Conservation (phyloP, 164 flowering plant genomes). For the Tetracentron sinense region DNA sequence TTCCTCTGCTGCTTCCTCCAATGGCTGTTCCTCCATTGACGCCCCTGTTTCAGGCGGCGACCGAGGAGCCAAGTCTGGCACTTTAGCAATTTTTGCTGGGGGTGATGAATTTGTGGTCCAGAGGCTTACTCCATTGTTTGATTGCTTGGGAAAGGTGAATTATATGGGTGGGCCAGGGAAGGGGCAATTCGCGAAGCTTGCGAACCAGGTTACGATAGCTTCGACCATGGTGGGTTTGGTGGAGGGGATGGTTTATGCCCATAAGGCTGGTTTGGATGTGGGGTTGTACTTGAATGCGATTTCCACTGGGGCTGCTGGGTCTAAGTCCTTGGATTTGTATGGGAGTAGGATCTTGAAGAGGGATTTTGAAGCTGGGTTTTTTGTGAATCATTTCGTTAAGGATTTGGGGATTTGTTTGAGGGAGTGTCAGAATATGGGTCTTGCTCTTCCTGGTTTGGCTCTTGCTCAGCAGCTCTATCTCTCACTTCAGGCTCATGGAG, state of each 20-base stretch:
- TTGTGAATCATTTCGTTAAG: constrained; percentile 87
- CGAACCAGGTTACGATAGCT: constrained; percentile 78
- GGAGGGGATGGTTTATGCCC: constrained; percentile 82
- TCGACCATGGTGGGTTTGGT: constrained; percentile 90
- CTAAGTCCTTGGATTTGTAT: constrained; percentile 74
- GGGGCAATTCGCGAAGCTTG: constrained; percentile 83
- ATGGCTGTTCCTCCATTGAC: constrained; percentile 57
- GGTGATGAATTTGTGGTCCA: constrained; percentile 51
- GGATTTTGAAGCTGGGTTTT: constrained; percentile 86
- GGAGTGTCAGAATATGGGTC: constrained; percentile 80
- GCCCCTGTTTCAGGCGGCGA: constrained; percentile 98
- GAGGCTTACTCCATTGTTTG: constrained; percentile 49
- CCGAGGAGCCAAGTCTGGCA: constrained; percentile 66
- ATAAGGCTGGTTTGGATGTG: constrained; percentile 74
- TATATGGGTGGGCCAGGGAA: constrained; percentile 88
- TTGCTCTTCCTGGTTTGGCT: constrained; percentile 84
- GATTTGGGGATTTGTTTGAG: constrained; percentile 88
- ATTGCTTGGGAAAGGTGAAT: constrained; percentile 66
- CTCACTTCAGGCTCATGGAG: constrained; percentile 84
- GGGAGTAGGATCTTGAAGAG: constrained; percentile 72
- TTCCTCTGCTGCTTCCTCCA: constrained; percentile 44
- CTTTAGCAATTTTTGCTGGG: constrained; percentile 85
- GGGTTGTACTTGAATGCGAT: constrained; percentile 58
- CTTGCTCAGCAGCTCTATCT: constrained; percentile 89
- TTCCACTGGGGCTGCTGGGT: constrained; percentile 80